phyloP scores from a whole-genome alignment of 2,329 filamentous ascomycete genomes.

The Zasmidium angulare region DNA sequence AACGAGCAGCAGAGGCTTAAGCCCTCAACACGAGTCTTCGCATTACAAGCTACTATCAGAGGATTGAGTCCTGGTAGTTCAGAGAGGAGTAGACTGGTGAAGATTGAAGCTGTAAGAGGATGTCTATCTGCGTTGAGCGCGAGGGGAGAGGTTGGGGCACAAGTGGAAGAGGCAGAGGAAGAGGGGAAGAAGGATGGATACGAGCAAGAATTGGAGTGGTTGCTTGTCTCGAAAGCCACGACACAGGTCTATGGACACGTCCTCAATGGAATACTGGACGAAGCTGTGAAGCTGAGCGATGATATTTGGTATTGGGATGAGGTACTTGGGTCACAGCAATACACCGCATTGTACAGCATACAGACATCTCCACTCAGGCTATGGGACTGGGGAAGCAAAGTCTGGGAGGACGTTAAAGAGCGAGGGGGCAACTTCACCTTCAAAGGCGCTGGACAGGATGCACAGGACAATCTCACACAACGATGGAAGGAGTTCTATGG shows the following conservation, averaged over 20 bases:
- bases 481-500: slow-evolving; percentile 64
- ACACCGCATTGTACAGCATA: slow-evolving; percentile 77
- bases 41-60: slow-evolving; percentile 33
- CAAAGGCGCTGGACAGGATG: slow-evolving; percentile 29
- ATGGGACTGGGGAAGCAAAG: slow-evolving; percentile 68
- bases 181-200: slow-evolving; percentile 45
- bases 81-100: slow-evolving; percentile 26
- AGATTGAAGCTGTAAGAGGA: slow-evolving; percentile 1
- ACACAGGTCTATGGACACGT: slow-evolving; percentile 86
- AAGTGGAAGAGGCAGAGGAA: slow-evolving; percentile 7
- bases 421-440: slow-evolving; percentile 33
- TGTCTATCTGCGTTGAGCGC: slow-evolving; percentile 8
- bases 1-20: slow-evolving; percentile 2
- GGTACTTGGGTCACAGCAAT: slow-evolving; percentile 73
- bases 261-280: slow-evolving; percentile 73
- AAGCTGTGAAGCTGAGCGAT: slow-evolving; percentile 78
- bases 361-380: slow-evolving; percentile 80
- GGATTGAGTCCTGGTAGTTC: slow-evolving; percentile 27
- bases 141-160: slow-evolving; percentile 10
- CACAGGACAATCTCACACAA: slow-evolving; percentile 30
- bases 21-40: slow-evolving; percentile 30
- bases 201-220: slow-evolving; percentile 82
- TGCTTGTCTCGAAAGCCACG: slow-evolving; percentile 85
- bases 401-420: slow-evolving; percentile 63
- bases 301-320: slow-evolving; percentile 97